Evolutionary conservation across 2,329 filamentous ascomycete genomes (phyloP).

Genomic region (Diaporthe helianthi): DNA sequence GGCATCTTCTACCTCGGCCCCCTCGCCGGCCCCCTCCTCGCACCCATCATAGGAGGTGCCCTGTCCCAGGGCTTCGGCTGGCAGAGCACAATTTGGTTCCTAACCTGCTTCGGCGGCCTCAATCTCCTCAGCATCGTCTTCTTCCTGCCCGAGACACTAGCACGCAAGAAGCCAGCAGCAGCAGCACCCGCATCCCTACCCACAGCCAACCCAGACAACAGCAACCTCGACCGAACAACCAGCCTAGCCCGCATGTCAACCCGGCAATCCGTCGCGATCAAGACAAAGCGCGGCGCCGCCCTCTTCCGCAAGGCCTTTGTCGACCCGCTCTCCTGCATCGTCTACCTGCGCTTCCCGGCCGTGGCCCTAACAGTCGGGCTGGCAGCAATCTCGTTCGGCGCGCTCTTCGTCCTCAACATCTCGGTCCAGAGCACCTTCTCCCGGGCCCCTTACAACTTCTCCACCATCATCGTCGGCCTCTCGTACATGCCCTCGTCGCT

Average conservation of each 20-base stretch:
- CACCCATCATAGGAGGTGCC: conserved; percentile 78
- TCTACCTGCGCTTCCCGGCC: conserved; percentile 76
- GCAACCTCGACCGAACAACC: conserved; percentile 15
- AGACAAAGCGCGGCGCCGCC: conserved; percentile 59
- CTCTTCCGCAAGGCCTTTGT: conserved; percentile 68
- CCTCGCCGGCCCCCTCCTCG: conserved; percentile 74
- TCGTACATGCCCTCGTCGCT: conserved; percentile 79
- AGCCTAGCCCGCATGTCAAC: conserved; percentile 62
- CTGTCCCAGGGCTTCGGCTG: conserved; percentile 74
- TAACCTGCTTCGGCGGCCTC: conserved; percentile 71
- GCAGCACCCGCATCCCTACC: conserved; percentile 20
- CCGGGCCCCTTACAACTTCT: conserved; percentile 70
- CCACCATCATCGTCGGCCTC: conserved; percentile 72
- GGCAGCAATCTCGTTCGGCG: conserved; percentile 76
- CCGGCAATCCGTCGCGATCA: conserved; percentile 64
- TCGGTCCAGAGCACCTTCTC: conserved; percentile 76
- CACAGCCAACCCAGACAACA: not conserved
- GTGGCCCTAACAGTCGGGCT: conserved; percentile 77
- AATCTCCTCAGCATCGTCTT: conserved; percentile 64
- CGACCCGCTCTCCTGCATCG: conserved; percentile 74
- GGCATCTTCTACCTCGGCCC: conserved; percentile 79
- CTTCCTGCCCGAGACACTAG: conserved; percentile 71
- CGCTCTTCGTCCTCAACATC: conserved; percentile 80
- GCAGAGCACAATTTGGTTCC: conserved; percentile 81
- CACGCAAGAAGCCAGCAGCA: conserved; percentile 41